These are phyloP conservation scores for Coemansia sp. DNA, from an alignment of 371 early-diverging fungal genomes.

Conservation along the genomic window DNA sequence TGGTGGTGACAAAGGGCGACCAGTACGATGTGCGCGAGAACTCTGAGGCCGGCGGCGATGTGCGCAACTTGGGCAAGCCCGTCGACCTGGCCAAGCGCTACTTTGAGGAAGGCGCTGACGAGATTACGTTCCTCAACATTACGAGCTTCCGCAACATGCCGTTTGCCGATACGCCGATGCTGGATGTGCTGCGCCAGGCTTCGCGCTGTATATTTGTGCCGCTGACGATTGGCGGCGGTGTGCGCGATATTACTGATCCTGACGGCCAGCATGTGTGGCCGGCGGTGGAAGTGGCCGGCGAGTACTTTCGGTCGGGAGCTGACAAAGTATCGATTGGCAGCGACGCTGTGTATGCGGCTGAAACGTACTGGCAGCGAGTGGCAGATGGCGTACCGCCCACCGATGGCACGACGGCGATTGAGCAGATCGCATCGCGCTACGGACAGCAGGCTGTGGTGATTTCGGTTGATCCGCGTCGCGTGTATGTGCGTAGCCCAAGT, in stretches of 20 bases:
- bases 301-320: slow-evolving; percentile 97
- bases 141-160: slow-evolving; percentile 94
- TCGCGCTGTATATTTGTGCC: slow-evolving; percentile 95
- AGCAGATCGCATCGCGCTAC: slow-evolving; percentile 88
- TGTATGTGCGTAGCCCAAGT: slow-evolving; percentile 79
- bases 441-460: slow-evolving; percentile 97
- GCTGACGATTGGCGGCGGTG: slow-evolving; percentile 97
- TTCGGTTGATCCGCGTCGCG: slow-evolving; percentile 92
- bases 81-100: slow-evolving; percentile 90
- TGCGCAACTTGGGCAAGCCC: slow-evolving; percentile 96
- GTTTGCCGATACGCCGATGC: slow-evolving; percentile 88
- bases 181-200: slow-evolving; percentile 82
- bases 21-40: slow-evolving; percentile 95
- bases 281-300: slow-evolving; percentile 92
- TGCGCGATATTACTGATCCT: slow-evolving; percentile 86
- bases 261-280: slow-evolving; percentile 69
- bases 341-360: slow-evolving; percentile 96
- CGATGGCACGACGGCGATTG: slow-evolving; percentile 78
- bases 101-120: slow-evolving; percentile 95
- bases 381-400: slow-evolving; percentile 52
- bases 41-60: slow-evolving; percentile 62
- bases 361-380: slow-evolving; percentile 60
- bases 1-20: slow-evolving; percentile 98
- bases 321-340: slow-evolving; percentile 98
- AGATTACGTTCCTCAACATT: slow-evolving; percentile 95